phyloP scores from a whole-genome alignment of 352 stramenopile species.

The Globisporangium recalcitrans region DNA sequence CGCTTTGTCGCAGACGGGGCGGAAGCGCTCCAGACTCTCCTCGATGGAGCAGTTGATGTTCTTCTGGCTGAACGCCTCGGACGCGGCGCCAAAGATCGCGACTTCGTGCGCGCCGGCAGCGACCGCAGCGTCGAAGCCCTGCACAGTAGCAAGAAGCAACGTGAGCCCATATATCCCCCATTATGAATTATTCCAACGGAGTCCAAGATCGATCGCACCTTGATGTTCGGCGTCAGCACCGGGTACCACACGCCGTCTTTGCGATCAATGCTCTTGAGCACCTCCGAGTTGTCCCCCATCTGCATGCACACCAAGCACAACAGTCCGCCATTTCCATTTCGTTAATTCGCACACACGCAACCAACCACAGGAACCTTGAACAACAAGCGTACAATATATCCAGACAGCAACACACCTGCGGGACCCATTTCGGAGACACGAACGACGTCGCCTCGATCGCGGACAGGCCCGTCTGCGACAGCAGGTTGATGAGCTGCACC shows the following conservation, averaged over 20 bases:
- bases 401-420: constrained; percentile 77
- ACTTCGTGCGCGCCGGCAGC: constrained; percentile 88
- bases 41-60: constrained; percentile 98
- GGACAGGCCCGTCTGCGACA: constrained; percentile 85
- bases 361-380: too few relatives aligned
- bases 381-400: too few relatives aligned
- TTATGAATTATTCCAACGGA: not conserved
- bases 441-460: constrained; percentile 94
- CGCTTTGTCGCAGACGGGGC: constrained; percentile 83
- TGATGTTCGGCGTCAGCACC: constrained; percentile 92
- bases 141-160: not conserved
- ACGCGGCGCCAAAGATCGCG: constrained; percentile 94
- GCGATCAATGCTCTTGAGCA: constrained; percentile 82
- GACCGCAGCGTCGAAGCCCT: constrained; percentile 87
- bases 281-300: constrained; percentile 92
- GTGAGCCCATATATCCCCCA: too few relatives aligned
- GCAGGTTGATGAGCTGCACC: constrained; percentile 87
- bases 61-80: constrained; percentile 92
- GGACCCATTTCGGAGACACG: constrained; percentile 96
- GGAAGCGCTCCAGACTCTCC: constrained; percentile 92
- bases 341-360: too few relatives aligned
- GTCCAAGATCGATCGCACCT: constrained; percentile 36
- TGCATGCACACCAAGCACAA: constrained; percentile 22
- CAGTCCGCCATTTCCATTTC: not conserved
- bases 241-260: constrained; percentile 82